Percentiles rank a stretch among this genome's conserved stretches.
These are phyloP conservation scores for Petunia secreta DNA, from an alignment of 257 asterid species.

Conservation along the genomic window DNA sequence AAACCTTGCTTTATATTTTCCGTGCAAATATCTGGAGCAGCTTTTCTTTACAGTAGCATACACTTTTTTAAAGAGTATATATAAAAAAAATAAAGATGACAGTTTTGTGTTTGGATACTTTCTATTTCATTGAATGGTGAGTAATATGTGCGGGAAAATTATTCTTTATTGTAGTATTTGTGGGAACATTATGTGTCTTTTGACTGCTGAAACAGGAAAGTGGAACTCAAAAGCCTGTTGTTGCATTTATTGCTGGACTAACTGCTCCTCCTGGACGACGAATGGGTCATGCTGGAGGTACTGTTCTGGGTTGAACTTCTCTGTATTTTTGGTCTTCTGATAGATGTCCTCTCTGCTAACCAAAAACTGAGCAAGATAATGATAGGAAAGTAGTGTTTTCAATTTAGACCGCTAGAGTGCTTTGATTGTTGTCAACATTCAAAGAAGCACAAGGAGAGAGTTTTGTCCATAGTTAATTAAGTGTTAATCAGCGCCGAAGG, in stretches of 20 bases:
- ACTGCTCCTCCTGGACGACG: slow-evolving; percentile 99
- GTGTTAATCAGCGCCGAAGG: background rate
- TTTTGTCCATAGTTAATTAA: background rate
- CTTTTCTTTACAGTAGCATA: background rate
- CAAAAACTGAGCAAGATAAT: slow-evolving; percentile 3
- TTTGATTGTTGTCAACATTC: background rate
- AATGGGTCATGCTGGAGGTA: slow-evolving; percentile 99
- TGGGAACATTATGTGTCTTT: background rate
- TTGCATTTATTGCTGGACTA: slow-evolving; percentile 97
- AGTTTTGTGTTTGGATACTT: slow-evolving; percentile 1
- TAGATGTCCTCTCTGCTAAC: background rate
- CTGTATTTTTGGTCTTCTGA: slow-evolving; percentile 22
- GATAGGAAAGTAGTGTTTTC: background rate
- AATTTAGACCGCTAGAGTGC: background rate
- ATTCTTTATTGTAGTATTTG: background rate
- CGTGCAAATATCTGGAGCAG: background rate
- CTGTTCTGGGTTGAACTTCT: slow-evolving; percentile 24
- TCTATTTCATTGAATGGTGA: background rate
- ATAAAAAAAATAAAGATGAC: background rate
- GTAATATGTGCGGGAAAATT: background rate
- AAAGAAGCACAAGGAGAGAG: background rate
- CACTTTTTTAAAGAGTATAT: background rate
- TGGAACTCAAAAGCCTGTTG: slow-evolving; percentile 89
- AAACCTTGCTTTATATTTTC: background rate
- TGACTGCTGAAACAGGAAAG: slow-evolving; percentile 63